Conservation (phyloP, 257 asterid genomes). For the Catharanthus roseus region DNA sequence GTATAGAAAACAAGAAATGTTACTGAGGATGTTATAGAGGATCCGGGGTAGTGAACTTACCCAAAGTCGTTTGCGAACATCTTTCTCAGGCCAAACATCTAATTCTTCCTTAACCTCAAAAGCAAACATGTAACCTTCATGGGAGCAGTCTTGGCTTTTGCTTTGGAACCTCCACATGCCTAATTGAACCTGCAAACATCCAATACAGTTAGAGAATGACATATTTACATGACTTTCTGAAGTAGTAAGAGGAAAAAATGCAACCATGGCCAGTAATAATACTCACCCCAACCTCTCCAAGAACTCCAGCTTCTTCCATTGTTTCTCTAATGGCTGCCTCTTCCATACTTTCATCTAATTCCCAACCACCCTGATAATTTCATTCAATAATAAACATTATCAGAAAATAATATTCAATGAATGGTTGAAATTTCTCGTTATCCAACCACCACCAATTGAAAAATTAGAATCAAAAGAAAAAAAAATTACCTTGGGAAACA, state of each 20-base stretch:
- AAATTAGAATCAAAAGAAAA: background rate
- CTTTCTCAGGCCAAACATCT: constrained; percentile 90
- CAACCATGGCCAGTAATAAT: background rate
- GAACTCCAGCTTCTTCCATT: constrained; percentile 83
- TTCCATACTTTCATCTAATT: constrained; percentile 73
- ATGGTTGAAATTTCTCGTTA: background rate
- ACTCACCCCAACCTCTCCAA: constrained; percentile 68
- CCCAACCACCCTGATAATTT: constrained; percentile 83
- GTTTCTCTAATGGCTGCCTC: constrained; percentile 86
- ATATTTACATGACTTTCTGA: background rate
- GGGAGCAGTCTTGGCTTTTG: constrained; percentile 79
- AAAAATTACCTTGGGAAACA: constrained; percentile 85
- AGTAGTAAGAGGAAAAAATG: background rate
- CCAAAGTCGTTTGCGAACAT: constrained; percentile 75
- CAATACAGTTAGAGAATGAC: too few relatives aligned
- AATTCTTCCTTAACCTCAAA: constrained; percentile 66
- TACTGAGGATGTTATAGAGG: too few relatives aligned
- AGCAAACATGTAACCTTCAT: constrained; percentile 84
- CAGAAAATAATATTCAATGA: constrained; percentile 5
- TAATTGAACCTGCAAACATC: constrained; percentile 47
- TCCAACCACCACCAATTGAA: constrained; percentile 11
- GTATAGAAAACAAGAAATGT: too few relatives aligned
- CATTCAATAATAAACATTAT: constrained; percentile 23
- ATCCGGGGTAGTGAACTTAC: constrained; percentile 55
- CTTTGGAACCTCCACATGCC: constrained; percentile 90